Evolutionary conservation across 2,329 filamentous ascomycete genomes (phyloP).

Genomic region (Endoconidiophora polonica): DNA sequence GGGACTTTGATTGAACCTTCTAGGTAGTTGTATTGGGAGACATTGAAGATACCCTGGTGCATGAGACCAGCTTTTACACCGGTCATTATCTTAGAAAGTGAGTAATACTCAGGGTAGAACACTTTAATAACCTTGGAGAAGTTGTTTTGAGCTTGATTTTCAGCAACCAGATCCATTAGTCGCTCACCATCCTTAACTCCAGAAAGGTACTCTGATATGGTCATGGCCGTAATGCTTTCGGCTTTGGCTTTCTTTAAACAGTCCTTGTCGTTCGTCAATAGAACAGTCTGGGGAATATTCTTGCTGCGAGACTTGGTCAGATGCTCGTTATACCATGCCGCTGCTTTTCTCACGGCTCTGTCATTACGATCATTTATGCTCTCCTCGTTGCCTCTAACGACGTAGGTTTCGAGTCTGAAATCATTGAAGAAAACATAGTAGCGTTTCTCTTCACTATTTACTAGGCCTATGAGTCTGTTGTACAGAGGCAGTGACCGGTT

Average conservation of each 20-base stretch:
- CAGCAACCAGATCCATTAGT: slow-evolving; percentile 83
- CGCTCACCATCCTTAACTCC: slow-evolving; percentile 69
- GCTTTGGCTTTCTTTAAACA: slow-evolving; percentile 68
- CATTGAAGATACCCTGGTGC: slow-evolving; percentile 90
- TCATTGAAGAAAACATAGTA: slow-evolving; percentile 99
- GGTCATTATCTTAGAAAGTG: slow-evolving; percentile 84
- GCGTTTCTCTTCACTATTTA: slow-evolving; percentile 89
- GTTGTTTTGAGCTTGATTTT: slow-evolving; percentile 52
- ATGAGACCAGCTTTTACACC: slow-evolving; percentile 75
- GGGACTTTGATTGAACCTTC: slow-evolving; percentile 84
- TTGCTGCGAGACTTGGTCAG: slow-evolving; percentile 46
- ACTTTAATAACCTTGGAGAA: slow-evolving; percentile 44
- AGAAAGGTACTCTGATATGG: slow-evolving; percentile 61
- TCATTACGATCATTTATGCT: slow-evolving; percentile 95
- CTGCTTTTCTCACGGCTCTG: slow-evolving; percentile 69
- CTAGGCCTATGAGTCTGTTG: slow-evolving; percentile 77
- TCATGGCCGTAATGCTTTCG: slow-evolving; percentile 54
- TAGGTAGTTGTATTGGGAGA: slow-evolving; percentile 94
- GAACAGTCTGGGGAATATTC: slow-evolving; percentile 60
- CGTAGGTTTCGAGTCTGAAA: slow-evolving; percentile 82
- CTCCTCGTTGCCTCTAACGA: slow-evolving; percentile 58
- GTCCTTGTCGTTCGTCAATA: slow-evolving; percentile 85
- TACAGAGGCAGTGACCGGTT: slow-evolving; percentile 89
- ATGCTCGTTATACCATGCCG: slow-evolving; percentile 81
- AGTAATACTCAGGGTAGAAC: slow-evolving; percentile 80